Percentiles rank a stretch among this genome's conserved stretches.
These are phyloP conservation scores for Nakaseomyces bracarensis DNA, from an alignment of 1,139 yeast species.

Conservation along the genomic window DNA sequence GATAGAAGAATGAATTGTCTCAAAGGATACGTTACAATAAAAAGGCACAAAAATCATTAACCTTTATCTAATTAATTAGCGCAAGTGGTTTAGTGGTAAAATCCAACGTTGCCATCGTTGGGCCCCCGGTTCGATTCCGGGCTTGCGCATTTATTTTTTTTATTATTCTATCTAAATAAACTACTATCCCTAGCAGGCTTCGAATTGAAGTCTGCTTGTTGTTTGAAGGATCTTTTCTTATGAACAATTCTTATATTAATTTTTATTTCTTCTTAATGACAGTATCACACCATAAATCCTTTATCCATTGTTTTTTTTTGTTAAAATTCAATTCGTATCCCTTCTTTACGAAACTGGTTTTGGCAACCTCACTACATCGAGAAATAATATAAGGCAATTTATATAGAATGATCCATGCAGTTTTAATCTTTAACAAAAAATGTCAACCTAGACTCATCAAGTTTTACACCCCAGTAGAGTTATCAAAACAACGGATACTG, in stretches of 20 bases:
- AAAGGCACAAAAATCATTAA: neutral
- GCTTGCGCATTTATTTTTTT: slow-evolving; percentile 13
- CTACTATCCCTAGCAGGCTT: neutral
- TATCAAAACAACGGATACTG: slow-evolving; percentile 28
- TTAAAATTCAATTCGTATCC: neutral
- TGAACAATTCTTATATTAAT: no score
- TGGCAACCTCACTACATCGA: neutral
- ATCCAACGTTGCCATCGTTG: slow-evolving; percentile 16
- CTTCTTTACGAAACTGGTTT: neutral
- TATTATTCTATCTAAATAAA: neutral
- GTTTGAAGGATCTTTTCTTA: no score
- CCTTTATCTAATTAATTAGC: slow-evolving; percentile 8
- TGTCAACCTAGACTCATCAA: slow-evolving; percentile 89
- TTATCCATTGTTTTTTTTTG: neutral
- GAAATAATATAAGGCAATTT: neutral
- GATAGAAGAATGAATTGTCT: no score
- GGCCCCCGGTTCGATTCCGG: slow-evolving; percentile 19
- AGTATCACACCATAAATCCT: neutral
- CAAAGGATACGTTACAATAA: no score
- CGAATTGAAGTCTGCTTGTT: no score
- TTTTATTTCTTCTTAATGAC: neutral
- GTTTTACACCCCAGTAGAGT: slow-evolving; percentile 77
- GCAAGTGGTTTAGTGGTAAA: slow-evolving; percentile 17
- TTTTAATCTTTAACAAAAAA: slow-evolving; percentile 76
- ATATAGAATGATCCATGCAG: slow-evolving; percentile 74